Percentiles rank a stretch among this genome's conserved stretches.
Conservation (phyloP, 2,329 filamentous ascomycete species). For the Colletotrichum musae region DNA sequence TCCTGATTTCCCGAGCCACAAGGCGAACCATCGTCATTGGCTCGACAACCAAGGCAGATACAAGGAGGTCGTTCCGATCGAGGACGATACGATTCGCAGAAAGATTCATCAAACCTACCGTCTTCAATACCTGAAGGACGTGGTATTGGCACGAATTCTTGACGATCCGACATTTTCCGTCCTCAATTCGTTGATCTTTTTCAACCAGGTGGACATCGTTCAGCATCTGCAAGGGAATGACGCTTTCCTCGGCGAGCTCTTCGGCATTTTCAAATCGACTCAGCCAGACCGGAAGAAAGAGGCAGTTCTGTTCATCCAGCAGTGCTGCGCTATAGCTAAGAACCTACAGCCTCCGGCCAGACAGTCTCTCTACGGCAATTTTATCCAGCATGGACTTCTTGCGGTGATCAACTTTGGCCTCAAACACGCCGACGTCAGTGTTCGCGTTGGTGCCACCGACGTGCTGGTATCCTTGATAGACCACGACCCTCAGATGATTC, state of each 20-base stretch:
- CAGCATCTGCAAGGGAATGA: slow-evolving; percentile 90
- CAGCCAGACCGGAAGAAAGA: slow-evolving; percentile 83
- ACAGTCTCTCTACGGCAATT: slow-evolving; percentile 88
- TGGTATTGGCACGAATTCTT: slow-evolving; percentile 95
- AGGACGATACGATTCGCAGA: slow-evolving; percentile 82
- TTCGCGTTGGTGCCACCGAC: slow-evolving; percentile 93
- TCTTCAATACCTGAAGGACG: slow-evolving; percentile 96
- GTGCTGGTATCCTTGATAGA: slow-evolving; percentile 95
- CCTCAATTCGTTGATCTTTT: slow-evolving; percentile 97
- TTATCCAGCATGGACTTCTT: slow-evolving; percentile 88
- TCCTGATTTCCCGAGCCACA: slow-evolving; percentile 96
- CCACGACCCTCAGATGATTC: slow-evolving; percentile 94
- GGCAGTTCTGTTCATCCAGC: slow-evolving; percentile 95
- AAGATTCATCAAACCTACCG: slow-evolving; percentile 99
- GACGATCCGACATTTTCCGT: slow-evolving; percentile 99
- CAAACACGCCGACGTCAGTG: slow-evolving; percentile 84
- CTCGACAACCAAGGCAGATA: slow-evolving; percentile 89
- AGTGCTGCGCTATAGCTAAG: slow-evolving; percentile 95
- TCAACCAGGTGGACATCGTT: slow-evolving; percentile 98
- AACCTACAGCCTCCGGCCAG: slow-evolving; percentile 89
- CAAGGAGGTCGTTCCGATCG: slow-evolving; percentile 95
- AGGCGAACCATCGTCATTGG: slow-evolving; percentile 96
- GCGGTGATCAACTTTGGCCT: slow-evolving; percentile 93
- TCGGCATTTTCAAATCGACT: slow-evolving; percentile 82
- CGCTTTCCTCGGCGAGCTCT: slow-evolving; percentile 86